Evolutionary conservation across 176 grass and related monocot species (phyloP), one percentile per base, ranked within the genome.

Genomic region (Raddia distichophylla): DNA sequence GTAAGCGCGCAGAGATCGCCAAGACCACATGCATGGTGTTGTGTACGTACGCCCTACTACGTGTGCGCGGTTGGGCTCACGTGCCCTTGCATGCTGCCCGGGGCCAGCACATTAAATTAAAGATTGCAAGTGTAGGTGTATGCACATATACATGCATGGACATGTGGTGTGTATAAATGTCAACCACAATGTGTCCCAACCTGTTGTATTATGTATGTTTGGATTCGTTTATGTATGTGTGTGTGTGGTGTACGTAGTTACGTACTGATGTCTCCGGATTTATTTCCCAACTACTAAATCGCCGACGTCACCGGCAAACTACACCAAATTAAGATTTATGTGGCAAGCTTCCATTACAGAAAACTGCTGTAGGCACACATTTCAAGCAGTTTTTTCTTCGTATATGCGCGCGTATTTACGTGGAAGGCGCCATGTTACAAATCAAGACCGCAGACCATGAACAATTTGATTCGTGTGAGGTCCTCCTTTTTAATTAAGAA

Each of bases 11-110:
- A 18, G 74, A 63, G 43, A 19, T 27, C 27, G 27, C 27, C 58
- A 0, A 33, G 57, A 11, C 2, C 17, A 51, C 51, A 66, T 35
- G 3, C 3, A 10, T 61, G 62, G 12, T 54, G 34, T 52, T 27
- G 46, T n/a, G 16, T 61, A 62, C 17, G 8, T 27, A 72, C 45
- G 32, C 1, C 27, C 27, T 54, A 22, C 5, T 32, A 33, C 1
- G 5, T 64, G 20, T 46, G 12, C 32, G 17, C 37, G 17, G 47
- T 40, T 66, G 45, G 49, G 40, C 27, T 86, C 77, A 86, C 69
- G 67, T 74, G 77, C 73, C 57, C 14, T 0, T 42, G 5, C 18
- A 47, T 74, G 77, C 84, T 52, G 20, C 77, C 57, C 10, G 14
- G 33, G 48, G 8, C 48, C 76, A 73, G 18, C 46, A 11, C 35